Percentiles rank a stretch among this genome's conserved stretches.
These are phyloP conservation scores for Coemansia umbellata DNA, from an alignment of 192 early-diverging fungal species.

Conservation along the genomic window DNA sequence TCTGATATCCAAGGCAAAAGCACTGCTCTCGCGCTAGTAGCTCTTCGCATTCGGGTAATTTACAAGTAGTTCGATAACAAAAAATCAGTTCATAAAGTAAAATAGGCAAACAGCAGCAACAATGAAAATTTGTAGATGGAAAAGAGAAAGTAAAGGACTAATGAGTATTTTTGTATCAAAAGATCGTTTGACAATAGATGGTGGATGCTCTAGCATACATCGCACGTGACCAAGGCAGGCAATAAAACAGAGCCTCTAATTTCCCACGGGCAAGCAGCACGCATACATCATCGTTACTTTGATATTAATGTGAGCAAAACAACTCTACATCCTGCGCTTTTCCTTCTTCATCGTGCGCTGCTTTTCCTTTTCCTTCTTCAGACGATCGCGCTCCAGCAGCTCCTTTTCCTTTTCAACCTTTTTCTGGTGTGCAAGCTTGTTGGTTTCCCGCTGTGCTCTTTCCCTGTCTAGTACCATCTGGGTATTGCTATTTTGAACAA, in stretches of 20 bases:
- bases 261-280: constrained; percentile 2
- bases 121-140: neutral
- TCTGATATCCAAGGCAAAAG: too few relatives aligned
- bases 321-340: constrained; percentile 33
- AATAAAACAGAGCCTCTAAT: too few relatives aligned
- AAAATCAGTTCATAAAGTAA: too few relatives aligned
- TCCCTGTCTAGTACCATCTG: constrained; percentile 26
- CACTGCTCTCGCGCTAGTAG: too few relatives aligned
- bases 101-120: neutral
- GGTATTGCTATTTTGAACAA: constrained; percentile 20
- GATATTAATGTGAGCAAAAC: neutral
- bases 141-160: neutral
- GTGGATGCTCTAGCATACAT: too few relatives aligned
- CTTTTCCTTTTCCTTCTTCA: constrained; percentile 29
- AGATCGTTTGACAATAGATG: too few relatives aligned
- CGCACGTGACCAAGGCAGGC: neutral
- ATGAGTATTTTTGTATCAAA: too few relatives aligned
- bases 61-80: too few relatives aligned
- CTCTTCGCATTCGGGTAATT: too few relatives aligned
- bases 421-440: constrained; percentile 25
- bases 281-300: neutral
- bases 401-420: constrained; percentile 38
- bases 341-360: constrained; percentile 38
- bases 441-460: constrained; percentile 14
- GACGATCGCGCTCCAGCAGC: constrained; percentile 15